A percentile compares a stretch with the other conserved stretches of the same genome.
phyloP scores from a whole-genome alignment of 2,329 filamentous ascomycete species.

The Xylaria sp. region DNA sequence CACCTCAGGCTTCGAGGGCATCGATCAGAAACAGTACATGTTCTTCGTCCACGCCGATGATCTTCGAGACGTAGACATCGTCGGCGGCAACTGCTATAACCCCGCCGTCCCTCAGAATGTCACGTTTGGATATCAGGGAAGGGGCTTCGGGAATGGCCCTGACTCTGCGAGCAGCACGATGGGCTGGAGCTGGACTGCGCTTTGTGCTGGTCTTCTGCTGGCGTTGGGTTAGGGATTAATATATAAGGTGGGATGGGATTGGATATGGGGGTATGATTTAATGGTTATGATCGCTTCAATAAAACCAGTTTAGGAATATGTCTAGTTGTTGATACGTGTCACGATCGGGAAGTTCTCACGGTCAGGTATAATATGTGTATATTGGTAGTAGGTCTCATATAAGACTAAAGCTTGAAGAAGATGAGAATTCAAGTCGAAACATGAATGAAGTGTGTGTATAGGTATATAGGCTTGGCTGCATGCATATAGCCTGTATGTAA shows the following conservation, averaged over 20 bases:
- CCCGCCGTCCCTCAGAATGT: slow-evolving; percentile 73
- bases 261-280: slow-evolving; percentile 12
- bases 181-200: slow-evolving; percentile 35
- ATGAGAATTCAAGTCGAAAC: too few relatives aligned
- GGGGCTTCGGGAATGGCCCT: slow-evolving; percentile 56
- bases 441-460: too few relatives aligned
- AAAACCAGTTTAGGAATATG: too few relatives aligned
- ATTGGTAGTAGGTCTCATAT: too few relatives aligned
- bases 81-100: slow-evolving; percentile 75
- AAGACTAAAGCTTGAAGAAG: too few relatives aligned
- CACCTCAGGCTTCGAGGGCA: slow-evolving; percentile 74
- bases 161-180: slow-evolving; percentile 41
- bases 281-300: slow-evolving; percentile 1
- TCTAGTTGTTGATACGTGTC: too few relatives aligned
- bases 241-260: slow-evolving; percentile 1
- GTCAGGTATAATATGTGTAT: too few relatives aligned
- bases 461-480: too few relatives aligned
- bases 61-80: slow-evolving; percentile 72
- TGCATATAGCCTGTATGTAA: too few relatives aligned
- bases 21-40: slow-evolving; percentile 78
- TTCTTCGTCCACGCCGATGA: slow-evolving; percentile 82
- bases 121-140: slow-evolving; percentile 74
- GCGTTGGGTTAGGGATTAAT: slow-evolving; percentile 16
- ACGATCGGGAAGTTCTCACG: too few relatives aligned
- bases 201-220: slow-evolving; percentile 32